phyloP scores from a whole-genome alignment of 768 basidiomycete genomes.

The Auricularia auricula-judae region DNA sequence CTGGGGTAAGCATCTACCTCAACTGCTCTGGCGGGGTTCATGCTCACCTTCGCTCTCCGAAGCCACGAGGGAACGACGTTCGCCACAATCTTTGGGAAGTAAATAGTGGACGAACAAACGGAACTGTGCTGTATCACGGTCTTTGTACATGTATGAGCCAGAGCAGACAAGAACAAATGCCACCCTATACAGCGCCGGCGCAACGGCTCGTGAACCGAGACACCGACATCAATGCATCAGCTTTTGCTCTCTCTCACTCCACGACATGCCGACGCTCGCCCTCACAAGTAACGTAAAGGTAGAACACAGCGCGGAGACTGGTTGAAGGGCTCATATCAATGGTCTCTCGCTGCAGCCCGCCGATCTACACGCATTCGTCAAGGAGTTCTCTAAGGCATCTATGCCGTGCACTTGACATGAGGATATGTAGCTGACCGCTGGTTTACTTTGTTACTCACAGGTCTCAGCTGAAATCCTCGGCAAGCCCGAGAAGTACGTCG shows the following conservation, averaged over 20 bases:
- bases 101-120: neutral
- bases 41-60: neutral
- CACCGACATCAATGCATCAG: too few relatives aligned
- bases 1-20: conserved; percentile 29
- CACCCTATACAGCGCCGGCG: too few relatives aligned
- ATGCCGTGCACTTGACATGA: neutral
- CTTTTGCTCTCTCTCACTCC: too few relatives aligned
- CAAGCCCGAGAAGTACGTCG: conserved; percentile 46
- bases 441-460: conserved; percentile 19
- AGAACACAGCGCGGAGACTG: neutral
- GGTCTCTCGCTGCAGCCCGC: conserved; percentile 9
- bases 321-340: neutral
- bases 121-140: too few relatives aligned
- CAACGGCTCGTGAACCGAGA: too few relatives aligned
- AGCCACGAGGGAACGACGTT: conserved; percentile 39
- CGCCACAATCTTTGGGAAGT: conserved; percentile 28
- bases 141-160: too few relatives aligned
- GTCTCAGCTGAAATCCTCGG: conserved; percentile 38
- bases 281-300: conserved; percentile 31
- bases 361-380: conserved; percentile 24
- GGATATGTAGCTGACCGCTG: neutral
- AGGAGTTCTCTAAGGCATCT: conserved; percentile 48
- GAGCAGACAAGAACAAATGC: too few relatives aligned
- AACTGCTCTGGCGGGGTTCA: neutral
- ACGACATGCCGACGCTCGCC: conserved; percentile 27